Base-by-base conservation (phyloP, 2,329 filamentous ascomycete genomes). In the Seiridium cupressi region DNA sequence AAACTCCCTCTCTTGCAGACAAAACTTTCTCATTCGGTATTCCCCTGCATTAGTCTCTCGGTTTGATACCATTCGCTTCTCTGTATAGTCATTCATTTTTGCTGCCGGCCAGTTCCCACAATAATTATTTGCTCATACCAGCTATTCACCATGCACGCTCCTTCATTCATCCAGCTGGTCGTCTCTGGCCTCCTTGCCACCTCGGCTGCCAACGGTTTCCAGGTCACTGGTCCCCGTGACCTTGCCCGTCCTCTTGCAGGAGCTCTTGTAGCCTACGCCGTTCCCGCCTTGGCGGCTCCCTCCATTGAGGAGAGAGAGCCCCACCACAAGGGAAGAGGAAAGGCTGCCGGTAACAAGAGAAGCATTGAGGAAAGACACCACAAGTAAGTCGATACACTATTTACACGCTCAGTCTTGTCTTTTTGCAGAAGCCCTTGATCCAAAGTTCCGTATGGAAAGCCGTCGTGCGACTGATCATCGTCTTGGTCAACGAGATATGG, bases 171-270 rank as follows among this genome's bases (percentile, higher is more conserved):
- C 47, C 68, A 71, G 63, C 61, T 72, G 55, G 64, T 69, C 60
- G 59, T 71, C 48, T 65, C 70, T 55, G 68, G 70, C 64, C 67
- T 73, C 35, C 62, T 70, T 56, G 71, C 70, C 58, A 61, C 70
- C 6, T 69, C 72, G 38, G 68, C 70, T 47, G 69, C 71, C 38
- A 63, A 63, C 59, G 65, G 65, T 57, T 73, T 70, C 64, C 65
- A 72, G 64, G 42, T 70, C 36, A 51, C 56, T 9, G 49, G 57
- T 31, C 56, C 62, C 40, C 64, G 64, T 31, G 64, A 61, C 51
- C 61, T 72, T 35, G 60, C 69, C 44, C 59, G 51, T 36, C 65
- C 63, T 44, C 57, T 64, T 56, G 60, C 66, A 36, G 70, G 69
- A 11, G 62, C 69, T 31, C 58, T 72, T 35, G 55, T 72, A 3